Evolutionary conservation across 257 asterid species (phyloP), one percentile per base, ranked within the genome.

Genomic region (Haberlea rhodopensis): DNA sequence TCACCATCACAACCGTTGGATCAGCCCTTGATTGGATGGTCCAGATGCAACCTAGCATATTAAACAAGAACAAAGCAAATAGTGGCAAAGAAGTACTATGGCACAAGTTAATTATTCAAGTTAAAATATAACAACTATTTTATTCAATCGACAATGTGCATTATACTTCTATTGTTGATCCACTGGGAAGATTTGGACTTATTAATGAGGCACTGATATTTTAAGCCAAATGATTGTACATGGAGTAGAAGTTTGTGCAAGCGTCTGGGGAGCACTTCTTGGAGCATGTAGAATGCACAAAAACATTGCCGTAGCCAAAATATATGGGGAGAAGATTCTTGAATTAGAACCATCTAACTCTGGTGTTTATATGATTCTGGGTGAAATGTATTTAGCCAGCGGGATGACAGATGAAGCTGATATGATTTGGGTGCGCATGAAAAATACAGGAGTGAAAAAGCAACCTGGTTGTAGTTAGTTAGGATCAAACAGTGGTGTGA

Each of bases 391-490:
- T 71, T 57, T 79, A n/a, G 76, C 79, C 20, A 73, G 68, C 3
- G 87, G 88, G 53, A 83, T 62, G 77, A 86, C 72, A 70, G 78
- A 78, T 46, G 78, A 81, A 53, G 87, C 86, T 8, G 78, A 79
- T 24, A 63, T 57, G 3, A 74, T 61, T 71, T 74, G 89, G 90
- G 53, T 13, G 43, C 80, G 82, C 21, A 86, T 86, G 94, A 86
- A 71, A 73, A 76, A 79, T 58, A 73, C 68, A 10, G 87, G 87
- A 16, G 85, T 86, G 34, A 86, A 86, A 60, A 86, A 86, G 55
- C 90, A 83, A 55, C 94, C 90, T 18, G 90, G 90, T 4, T 83
- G 90, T 67, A 86, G 94, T 75, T 86, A 90, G 94, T 80, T 83
- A 8, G 94, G 83, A 74, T 81, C 71, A 19, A 72, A 75, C 46